Evolutionary conservation across 805 yeast genomes (phyloP).

Genomic region (Saccharomyces eubayanus): DNA sequence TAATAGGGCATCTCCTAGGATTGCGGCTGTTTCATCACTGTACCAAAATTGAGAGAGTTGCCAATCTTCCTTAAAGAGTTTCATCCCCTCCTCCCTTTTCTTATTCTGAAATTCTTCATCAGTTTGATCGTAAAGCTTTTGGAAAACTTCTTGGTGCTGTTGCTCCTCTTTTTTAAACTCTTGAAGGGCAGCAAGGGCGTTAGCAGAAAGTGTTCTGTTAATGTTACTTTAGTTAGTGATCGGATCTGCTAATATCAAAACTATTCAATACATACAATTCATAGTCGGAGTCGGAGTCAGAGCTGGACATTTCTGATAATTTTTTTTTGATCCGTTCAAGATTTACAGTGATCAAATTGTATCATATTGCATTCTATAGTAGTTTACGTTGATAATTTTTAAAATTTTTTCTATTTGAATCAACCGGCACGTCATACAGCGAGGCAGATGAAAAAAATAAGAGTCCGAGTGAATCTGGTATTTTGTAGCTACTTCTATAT

Average conservation of each 20-base stretch:
- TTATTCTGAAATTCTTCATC: slow-evolving; percentile 38
- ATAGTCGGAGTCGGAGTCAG: slow-evolving; percentile 20
- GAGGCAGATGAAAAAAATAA: not conserved
- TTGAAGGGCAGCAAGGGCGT: slow-evolving; percentile 46
- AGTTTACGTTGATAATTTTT: not conserved
- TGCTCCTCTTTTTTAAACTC: slow-evolving; percentile 62
- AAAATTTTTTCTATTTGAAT: not conserved
- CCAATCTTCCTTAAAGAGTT: slow-evolving; percentile 85
- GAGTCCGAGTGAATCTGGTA: not conserved
- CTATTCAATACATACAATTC: slow-evolving; percentile 15
- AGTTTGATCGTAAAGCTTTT: slow-evolving; percentile 44
- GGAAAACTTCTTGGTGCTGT: slow-evolving; percentile 47
- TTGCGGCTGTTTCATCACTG: slow-evolving; percentile 60
- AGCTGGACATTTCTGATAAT: slow-evolving; percentile 6
- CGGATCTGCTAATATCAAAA: not conserved
- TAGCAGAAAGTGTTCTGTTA: slow-evolving; percentile 34
- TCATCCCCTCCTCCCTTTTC: slow-evolving; percentile 44
- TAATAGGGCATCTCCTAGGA: slow-evolving; percentile 59
- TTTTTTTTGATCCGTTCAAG: not conserved
- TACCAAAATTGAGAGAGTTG: slow-evolving; percentile 92
- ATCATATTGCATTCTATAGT: not conserved
- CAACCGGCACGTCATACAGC: not conserved
- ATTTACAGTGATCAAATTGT: not conserved
- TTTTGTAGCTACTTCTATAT: not conserved
- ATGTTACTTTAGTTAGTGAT: not conserved